Evolutionary conservation across 2,329 filamentous ascomycete species (phyloP), one percentile per base, ranked within the genome.

Genomic region (Aspergillus candidus): DNA sequence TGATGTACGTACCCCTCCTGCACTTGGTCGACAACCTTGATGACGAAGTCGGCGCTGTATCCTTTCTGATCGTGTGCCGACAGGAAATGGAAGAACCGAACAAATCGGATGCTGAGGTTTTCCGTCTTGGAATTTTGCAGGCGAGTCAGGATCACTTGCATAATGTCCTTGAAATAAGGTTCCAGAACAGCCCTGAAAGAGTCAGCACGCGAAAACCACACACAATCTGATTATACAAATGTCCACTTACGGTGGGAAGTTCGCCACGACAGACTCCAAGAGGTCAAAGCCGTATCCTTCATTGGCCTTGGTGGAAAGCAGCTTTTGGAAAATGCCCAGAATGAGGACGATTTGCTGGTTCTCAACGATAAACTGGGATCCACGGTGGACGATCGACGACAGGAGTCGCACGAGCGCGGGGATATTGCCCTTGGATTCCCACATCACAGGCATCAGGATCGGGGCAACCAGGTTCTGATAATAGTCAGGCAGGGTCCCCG

Each of bases 311-410:
- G 79, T 82, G 3, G 78, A 77, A 34, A 96, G 75, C 10, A 98
- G 78, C 59, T 88, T 90, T 65, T 97, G 91, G 75, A 97, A 98
- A 51, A 98, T 93, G 45, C 89, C 88, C n/a, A 98, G 76, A 38
- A 97, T 82, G 3, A 86, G 82, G 62, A 94, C 88, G 33, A 96
- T 67, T 65, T 96, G 88, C 56, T 90, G 86, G 59, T 86, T 83
- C 17, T 80, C 77, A 13, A 86, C 72, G 55, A 98, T 89, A 35
- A 81, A 77, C 45, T 82, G 73, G 3, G 83, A 77, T 18, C 84
- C 86, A 54, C 86, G 84, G 12, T 87, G 83, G 54, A 97, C 84
- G 55, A 97, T 85, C 12, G 88, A 86, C 10, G 84, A 82, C 37
- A 98, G 72, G 38, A 98, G 76, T 46, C 93, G 83, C 22, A 89